Evolutionary conservation across 805 yeast species (phyloP), one percentile per base, ranked within the genome.

Genomic region (Sporopachydermia lactativora): DNA sequence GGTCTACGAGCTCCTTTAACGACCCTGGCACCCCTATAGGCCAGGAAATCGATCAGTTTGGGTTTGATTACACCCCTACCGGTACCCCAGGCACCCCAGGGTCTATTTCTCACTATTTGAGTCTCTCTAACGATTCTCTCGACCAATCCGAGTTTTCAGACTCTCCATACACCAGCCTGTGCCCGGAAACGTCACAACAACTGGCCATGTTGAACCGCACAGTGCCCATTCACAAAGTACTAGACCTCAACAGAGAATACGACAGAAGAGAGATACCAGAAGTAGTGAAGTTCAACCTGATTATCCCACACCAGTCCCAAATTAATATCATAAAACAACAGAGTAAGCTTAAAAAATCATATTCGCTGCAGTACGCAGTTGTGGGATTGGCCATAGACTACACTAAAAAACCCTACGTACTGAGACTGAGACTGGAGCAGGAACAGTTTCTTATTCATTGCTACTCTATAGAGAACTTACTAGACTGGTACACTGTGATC

Each of bases 331-430:
- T 15, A 13, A n/a, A 15, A 3, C 5, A 17, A 14, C 42, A 46
- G 4, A 48, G 46, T 16, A 19, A 39, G 15, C 46, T 56, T 35
- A 17, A 53, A 34, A 67, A 77, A 46, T 72, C 85, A 0, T 88
- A 75, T 57, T 76, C 95, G 2, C 65, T 89, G 34, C 97, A 92
- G 58, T 77, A 78, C 59, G 88, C 92, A 8, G 76, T 70, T 50
- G 60, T 83, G 37, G 98, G 98, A 0, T 62, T 85, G 11, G 96
- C 97, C 0, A 66, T 74, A 2, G 98, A 89, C 58, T 85, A 85
- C 58, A 71, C 69, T 43, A 84, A 85, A 55, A 71, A 70, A 47
- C 66, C 72, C 14, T 71, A 75, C 52, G 83, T 79, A 3, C 57
- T 86, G 34, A 62, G 98, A 39, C 49, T 89, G 14, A 70, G 98